phyloP scores from a whole-genome alignment of 1,284 basidiomycete genomes.

The Puccinia hordei region DNA sequence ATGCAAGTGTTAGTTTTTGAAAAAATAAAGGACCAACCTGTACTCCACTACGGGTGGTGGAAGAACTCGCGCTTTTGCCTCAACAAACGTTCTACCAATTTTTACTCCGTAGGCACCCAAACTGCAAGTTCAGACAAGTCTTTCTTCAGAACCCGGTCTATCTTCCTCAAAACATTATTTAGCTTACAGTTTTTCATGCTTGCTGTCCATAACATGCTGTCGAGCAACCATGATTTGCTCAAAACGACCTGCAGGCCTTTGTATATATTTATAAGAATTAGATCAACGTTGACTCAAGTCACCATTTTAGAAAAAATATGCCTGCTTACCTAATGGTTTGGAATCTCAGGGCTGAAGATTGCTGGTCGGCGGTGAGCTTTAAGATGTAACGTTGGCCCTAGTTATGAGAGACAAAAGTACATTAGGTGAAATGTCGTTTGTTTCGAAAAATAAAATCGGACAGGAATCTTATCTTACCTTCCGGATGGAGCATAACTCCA shows the following conservation, averaged over 20 bases:
- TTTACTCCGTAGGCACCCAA: slow-evolving; percentile 14
- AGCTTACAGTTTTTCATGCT: slow-evolving; percentile 12
- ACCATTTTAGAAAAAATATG: background rate
- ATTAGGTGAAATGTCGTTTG: background rate
- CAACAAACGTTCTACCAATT: background rate
- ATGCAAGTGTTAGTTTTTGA: background rate
- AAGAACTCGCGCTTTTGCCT: slow-evolving; percentile 25
- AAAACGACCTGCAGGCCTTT: slow-evolving; percentile 22
- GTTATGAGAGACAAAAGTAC: background rate
- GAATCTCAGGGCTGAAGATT: slow-evolving; percentile 32
- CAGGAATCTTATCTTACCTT: background rate
- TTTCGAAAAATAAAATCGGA: no score
- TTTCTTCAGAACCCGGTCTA: background rate
- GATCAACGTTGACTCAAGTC: background rate
- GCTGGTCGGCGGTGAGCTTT: slow-evolving; percentile 24
- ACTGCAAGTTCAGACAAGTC: background rate
- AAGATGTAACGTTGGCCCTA: slow-evolving; percentile 43
- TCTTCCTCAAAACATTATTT: background rate
- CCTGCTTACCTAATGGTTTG: slow-evolving; percentile 27
- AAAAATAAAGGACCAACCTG: background rate
- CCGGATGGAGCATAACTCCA: slow-evolving; percentile 39
- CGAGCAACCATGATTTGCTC: slow-evolving; percentile 20
- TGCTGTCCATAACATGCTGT: slow-evolving; percentile 16
- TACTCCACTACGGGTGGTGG: slow-evolving; percentile 24
- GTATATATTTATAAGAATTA: background rate